A percentile compares a stretch with the other conserved stretches of the same genome.
These are phyloP conservation scores for Verticillium nubilum DNA, from an alignment of 2,329 filamentous ascomycete genomes.

Conservation along the genomic window DNA sequence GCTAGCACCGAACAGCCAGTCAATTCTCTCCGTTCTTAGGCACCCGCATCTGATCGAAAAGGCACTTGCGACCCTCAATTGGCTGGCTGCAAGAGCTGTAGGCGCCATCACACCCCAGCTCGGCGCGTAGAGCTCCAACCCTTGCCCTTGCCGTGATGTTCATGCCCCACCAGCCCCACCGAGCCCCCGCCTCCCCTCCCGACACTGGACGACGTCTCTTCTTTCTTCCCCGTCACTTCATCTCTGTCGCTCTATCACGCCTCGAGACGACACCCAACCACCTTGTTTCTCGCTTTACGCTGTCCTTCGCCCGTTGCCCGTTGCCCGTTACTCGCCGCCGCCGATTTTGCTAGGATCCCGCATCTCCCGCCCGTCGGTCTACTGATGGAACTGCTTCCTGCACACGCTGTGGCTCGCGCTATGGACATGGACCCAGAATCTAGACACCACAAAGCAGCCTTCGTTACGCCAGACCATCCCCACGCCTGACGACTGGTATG, in stretches of 20 bases:
- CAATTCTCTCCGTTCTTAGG: neutral
- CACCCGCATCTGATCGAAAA: constrained; percentile 10
- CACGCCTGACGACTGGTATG: neutral
- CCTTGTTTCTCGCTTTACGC: too few species aligned
- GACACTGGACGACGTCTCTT: constrained; percentile 1
- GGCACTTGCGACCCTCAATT: constrained; percentile 15
- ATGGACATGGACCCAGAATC: neutral
- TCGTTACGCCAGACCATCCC: neutral
- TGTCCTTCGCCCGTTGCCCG: too few species aligned
- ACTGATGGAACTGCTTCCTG: neutral
- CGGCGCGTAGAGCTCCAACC: constrained; percentile 14
- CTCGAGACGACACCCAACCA: neutral
- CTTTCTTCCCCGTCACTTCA: neutral
- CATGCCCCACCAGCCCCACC: constrained; percentile 3
- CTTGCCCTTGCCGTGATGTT: constrained; percentile 2
- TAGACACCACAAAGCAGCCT: neutral
- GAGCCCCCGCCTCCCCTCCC: neutral
- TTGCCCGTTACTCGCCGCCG: neutral
- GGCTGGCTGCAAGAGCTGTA: constrained; percentile 15
- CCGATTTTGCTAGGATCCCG: neutral
- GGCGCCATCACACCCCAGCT: constrained; percentile 15
- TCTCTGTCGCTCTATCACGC: neutral
- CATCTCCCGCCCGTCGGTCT: neutral
- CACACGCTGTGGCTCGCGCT: neutral
- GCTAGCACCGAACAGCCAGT: constrained; percentile 10